Conservation (phyloP, 2,329 filamentous ascomycete species). For the Trichoderma koningii region DNA sequence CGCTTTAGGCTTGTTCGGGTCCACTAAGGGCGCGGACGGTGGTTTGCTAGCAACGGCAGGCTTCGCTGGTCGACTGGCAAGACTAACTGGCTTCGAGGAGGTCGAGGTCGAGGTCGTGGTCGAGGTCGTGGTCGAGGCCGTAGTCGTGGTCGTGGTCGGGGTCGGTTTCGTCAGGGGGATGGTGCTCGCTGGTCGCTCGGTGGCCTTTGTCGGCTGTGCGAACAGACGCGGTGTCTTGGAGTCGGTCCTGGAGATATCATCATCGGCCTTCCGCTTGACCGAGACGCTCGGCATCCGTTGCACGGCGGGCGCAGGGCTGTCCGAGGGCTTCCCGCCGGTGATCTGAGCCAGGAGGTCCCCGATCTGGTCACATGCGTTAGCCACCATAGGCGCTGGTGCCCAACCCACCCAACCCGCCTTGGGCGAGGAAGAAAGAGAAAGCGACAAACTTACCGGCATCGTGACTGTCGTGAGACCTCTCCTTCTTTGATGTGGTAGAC, state of each 20-base stretch:
- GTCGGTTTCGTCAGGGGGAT: conserved; percentile 27
- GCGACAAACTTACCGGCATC: conserved; percentile 38
- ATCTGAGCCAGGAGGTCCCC: conserved; percentile 56
- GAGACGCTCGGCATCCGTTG: conserved; percentile 35
- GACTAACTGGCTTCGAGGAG: conserved; percentile 18
- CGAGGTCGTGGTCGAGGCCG: conserved; percentile 5
- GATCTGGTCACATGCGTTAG: conserved; percentile 34
- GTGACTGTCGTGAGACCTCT: conserved; percentile 28
- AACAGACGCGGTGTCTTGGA: conserved; percentile 47
- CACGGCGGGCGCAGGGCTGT: conserved; percentile 38
- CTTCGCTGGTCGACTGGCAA: conserved; percentile 23
- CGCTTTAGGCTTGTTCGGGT: conserved; percentile 46
- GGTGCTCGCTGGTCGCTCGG: conserved; percentile 32
- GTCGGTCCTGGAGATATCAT: conserved; percentile 47
- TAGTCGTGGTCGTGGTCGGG: too few relatives aligned
- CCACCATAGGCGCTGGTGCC: conserved; percentile 1
- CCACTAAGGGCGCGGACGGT: conserved; percentile 36
- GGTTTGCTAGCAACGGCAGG: conserved; percentile 32
- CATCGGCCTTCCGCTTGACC: conserved; percentile 60
- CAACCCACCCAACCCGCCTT: neutral
- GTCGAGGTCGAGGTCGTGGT: neutral
- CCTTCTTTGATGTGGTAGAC: conserved; percentile 3
- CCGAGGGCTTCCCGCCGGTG: conserved; percentile 54
- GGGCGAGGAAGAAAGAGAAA: neutral
- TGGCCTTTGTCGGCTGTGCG: conserved; percentile 26